Base-by-base conservation (phyloP, 768 basidiomycete species). In the Serpula lacrymans region DNA sequence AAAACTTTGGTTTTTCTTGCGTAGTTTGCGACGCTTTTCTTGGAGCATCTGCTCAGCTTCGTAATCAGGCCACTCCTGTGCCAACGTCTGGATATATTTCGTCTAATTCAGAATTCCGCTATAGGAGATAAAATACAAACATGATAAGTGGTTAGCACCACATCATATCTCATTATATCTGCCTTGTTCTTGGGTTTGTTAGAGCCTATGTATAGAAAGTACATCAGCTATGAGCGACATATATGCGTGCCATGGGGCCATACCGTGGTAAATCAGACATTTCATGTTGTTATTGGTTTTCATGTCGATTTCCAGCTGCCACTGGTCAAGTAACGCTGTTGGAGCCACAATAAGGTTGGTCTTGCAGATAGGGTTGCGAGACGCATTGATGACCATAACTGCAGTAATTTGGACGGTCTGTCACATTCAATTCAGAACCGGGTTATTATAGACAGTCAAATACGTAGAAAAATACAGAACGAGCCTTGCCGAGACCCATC, bases 301-400 rank as follows among this genome's bases (percentile, higher is more conserved):
- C 33, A 69, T 65, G 53, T 82, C 77, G 22, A 78, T 74, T 58
- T 82, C 80, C 23, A 65, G 52, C 51, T 74, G 72, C 80, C 80
- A 82, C 45, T 88, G 87, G 35, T 77, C 70, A 9, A 88, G 67
- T 6, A 88, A 62, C 1, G 83, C 80, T 12, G 80, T 58, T 6
- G 81, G 82, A 2, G 82, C 80, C 18, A 88, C 55, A 41, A 90
- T 77, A 1, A 90, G 68, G 17, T 76, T 88, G 0, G 78, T 77
- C 59, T 82, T 84, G 58, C 73, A 67, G 16, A 54, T 56, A 0
- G 70, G 69, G 46, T 84, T 70, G 2, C 51, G 41, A 0, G 80
- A 72, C 6, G 54, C 64, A 52, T 87, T 83, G 39, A 66, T 66
- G 20, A 74, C 60, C 50, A 87, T 75, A 1, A 68, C 53, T 0